Conservation (phyloP, 78 protist genomes). For the Bodo saltans region DNA sequence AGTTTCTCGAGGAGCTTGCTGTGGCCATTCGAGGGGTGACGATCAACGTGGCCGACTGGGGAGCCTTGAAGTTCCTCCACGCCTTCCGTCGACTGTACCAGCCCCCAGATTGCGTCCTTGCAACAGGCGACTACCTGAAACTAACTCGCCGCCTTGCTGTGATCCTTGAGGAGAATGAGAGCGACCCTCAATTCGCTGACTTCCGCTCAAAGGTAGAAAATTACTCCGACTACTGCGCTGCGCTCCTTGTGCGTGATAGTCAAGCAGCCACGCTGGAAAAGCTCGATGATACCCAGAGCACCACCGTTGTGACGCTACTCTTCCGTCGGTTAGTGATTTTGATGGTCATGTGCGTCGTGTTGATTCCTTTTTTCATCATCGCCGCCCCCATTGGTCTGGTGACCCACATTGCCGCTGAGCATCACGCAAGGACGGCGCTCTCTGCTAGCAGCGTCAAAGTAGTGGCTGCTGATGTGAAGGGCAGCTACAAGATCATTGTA, state of each 20-base stretch:
- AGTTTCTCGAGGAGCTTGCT: neutral
- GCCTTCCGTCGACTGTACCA: conserved; percentile 19
- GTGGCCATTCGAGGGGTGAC: conserved; percentile 7
- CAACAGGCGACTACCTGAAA: neutral
- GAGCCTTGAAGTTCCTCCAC: conserved; percentile 8
- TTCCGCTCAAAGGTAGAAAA: neutral
- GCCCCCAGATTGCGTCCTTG: neutral
- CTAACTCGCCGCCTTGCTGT: conserved; percentile 22
- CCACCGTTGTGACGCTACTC: neutral
- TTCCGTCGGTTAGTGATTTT: neutral
- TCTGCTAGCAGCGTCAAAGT: neutral
- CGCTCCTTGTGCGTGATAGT: neutral
- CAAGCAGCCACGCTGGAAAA: neutral
- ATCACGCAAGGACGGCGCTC: neutral
- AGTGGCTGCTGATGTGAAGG: conserved; percentile 31
- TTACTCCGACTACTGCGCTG: neutral
- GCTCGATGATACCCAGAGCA: too few relatives aligned
- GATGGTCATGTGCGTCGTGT: neutral
- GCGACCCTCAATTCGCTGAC: neutral
- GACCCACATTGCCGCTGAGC: neutral
- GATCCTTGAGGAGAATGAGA: too few relatives aligned
- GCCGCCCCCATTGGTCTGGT: neutral
- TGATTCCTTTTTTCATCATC: neutral
- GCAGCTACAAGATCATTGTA: conserved; percentile 17
- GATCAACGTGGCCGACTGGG: conserved; percentile 41